Evolutionary conservation across 164 flowering plant species (phyloP).

Genomic region (Piper betle): DNA sequence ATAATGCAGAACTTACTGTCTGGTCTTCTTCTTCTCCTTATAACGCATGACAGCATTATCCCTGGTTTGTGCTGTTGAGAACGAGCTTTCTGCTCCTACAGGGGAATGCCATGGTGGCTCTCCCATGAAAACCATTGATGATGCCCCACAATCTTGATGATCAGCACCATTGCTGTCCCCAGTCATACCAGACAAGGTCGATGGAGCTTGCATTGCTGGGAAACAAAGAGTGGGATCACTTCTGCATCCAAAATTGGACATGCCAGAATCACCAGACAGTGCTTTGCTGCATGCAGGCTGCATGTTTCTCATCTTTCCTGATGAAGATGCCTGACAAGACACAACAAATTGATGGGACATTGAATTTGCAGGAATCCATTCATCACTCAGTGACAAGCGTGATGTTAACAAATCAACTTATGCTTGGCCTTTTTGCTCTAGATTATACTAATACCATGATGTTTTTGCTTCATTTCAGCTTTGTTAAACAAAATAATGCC

Average conservation of each 20-base stretch:
- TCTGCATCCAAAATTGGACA: conserved; percentile 33
- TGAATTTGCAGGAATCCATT: neutral
- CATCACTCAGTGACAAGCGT: neutral
- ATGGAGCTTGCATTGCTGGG: conserved; percentile 33
- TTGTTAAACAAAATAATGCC: too few relatives aligned
- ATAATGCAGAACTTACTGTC: conserved; percentile 35
- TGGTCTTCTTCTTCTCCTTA: conserved; percentile 74
- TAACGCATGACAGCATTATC: conserved; percentile 74
- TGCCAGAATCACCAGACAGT: conserved; percentile 70
- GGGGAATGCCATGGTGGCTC: conserved; percentile 73
- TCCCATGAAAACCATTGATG: conserved; percentile 47
- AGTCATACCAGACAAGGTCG: conserved; percentile 53
- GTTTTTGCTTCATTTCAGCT: too few relatives aligned
- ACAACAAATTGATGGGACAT: neutral
- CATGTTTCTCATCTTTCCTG: conserved; percentile 24
- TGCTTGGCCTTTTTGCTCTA: too few relatives aligned
- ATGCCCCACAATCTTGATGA: conserved; percentile 73
- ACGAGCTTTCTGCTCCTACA: conserved; percentile 30
- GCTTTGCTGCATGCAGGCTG: conserved; percentile 76
- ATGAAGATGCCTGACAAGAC: conserved; percentile 35
- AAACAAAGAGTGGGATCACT: conserved; percentile 53
- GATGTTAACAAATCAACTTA: too few relatives aligned
- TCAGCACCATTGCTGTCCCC: conserved; percentile 55
- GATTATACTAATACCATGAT: too few relatives aligned
- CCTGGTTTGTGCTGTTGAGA: conserved; percentile 31